Evolutionary conservation across 2,329 filamentous ascomycete genomes (phyloP), one percentile per base, ranked within the genome.

Genomic region (Sporothrix inflata): DNA sequence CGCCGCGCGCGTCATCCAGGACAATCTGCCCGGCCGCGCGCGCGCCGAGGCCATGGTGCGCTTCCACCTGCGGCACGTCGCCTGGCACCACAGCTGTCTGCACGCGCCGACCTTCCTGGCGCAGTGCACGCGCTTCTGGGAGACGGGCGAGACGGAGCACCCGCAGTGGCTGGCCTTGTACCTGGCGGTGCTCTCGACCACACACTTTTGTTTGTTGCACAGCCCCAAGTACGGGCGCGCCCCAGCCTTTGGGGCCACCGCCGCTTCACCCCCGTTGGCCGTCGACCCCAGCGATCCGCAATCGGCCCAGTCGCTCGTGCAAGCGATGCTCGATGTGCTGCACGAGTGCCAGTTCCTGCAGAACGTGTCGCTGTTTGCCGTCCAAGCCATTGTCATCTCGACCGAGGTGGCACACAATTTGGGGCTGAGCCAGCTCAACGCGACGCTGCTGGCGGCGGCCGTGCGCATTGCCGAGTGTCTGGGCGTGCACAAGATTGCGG

Each of bases 101-200:
- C 85, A 90, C 76, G 76, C 86, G 0, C 87, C 87, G 0, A 85
- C 84, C 0, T 89, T 90, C 72, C 77, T 82, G 34, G 80, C 80
- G 12, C 85, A 88, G 55, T 89, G 88, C 75, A 80, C 82, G 24
- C 74, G 77, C 6, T 85, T 84, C 76, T 86, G 84, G 85, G 77
- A 80, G 40, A 74, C 72, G 11, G 73, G 74, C 34, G 34, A 65
- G 27, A 75, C 72, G 27, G 74, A 77, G 72, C 73, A 76, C 69
- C 51, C 73, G 38, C 75, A 77, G 38, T 79, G 78, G 78, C 63
- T 77, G 40, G 77, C 77, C 1, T 67, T 79, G 1, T 79, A 79
- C 63, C 72, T 76, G n/a, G 69, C 78, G 0, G 74, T 79, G 11
- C 63, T 78, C 8, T 72, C 75, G 21, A 73, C 75, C 7, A 42